Conservation (phyloP, 169 alveolate species). For the Cryptosporidium meleagridis region DNA sequence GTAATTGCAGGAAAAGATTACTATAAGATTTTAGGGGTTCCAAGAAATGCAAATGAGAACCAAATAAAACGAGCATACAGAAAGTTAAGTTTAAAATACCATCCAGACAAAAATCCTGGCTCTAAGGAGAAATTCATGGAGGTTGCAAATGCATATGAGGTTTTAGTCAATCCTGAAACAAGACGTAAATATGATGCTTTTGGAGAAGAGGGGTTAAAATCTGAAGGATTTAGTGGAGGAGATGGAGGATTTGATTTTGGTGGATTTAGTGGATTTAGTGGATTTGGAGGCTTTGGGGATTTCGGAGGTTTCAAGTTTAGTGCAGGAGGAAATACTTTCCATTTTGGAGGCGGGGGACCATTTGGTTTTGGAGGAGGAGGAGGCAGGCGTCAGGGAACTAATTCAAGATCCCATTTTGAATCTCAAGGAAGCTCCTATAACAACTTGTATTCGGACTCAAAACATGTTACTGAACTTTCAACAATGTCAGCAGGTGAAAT, state of each 20-base stretch:
- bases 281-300: slow-evolving; percentile 82
- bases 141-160: slow-evolving; percentile 94
- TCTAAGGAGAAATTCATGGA: slow-evolving; percentile 89
- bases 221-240: slow-evolving; percentile 75
- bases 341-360: slow-evolving; percentile 76
- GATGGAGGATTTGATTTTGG: slow-evolving; percentile 82
- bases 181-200: slow-evolving; percentile 90
- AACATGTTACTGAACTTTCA: slow-evolving; percentile 47
- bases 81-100: slow-evolving; percentile 89
- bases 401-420: slow-evolving; percentile 55
- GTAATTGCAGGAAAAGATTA: slow-evolving; percentile 82
- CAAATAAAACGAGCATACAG: slow-evolving; percentile 94
- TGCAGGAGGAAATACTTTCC: slow-evolving; percentile 76
- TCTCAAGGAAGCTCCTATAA: slow-evolving; percentile 37
- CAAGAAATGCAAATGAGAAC: slow-evolving; percentile 86
- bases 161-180: slow-evolving; percentile 90
- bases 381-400: slow-evolving; percentile 51
- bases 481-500: slow-evolving; percentile 46
- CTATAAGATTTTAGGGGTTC: slow-evolving; percentile 87
- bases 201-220: slow-evolving; percentile 93
- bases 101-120: slow-evolving; percentile 92
- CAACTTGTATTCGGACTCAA: slow-evolving; percentile 39
- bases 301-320: slow-evolving; percentile 76
- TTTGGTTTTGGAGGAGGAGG: slow-evolving; percentile 76
- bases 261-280: slow-evolving; percentile 84